Percentiles rank a stretch among this genome's conserved stretches.
phyloP scores from a whole-genome alignment of 176 grass and related monocot species.

The Lolium perenne region DNA sequence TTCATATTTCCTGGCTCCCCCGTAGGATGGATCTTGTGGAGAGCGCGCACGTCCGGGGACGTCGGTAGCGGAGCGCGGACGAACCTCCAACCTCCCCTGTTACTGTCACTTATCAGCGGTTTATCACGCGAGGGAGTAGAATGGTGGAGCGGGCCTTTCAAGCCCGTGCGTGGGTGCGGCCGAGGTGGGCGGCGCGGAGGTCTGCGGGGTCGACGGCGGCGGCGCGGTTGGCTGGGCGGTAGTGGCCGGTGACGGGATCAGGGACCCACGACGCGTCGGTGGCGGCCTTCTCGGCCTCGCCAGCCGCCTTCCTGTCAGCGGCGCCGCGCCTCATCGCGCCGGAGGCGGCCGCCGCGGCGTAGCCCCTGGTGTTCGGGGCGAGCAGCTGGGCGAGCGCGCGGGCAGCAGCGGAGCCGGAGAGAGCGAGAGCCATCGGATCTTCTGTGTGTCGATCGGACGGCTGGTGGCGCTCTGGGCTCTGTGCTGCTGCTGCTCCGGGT shows the following conservation, averaged over 20 bases:
- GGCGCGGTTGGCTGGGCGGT: conserved; percentile 57
- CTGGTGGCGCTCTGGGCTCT: conserved; percentile 24
- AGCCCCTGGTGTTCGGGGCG: conserved; percentile 42
- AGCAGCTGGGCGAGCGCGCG: conserved; percentile 44
- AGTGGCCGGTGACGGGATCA: conserved; percentile 75
- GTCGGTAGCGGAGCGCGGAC: not conserved
- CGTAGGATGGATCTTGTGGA: not conserved
- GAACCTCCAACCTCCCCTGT: not conserved
- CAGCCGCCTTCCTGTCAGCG: conserved; percentile 24
- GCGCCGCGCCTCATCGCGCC: conserved; percentile 42
- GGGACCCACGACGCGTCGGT: conserved; percentile 58
- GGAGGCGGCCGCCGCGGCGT: conserved; percentile 50
- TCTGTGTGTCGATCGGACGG: not conserved
- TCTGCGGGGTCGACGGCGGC: conserved; percentile 62
- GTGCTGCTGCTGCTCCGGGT: not conserved
- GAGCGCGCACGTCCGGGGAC: not conserved
- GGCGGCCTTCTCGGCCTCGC: conserved; percentile 45
- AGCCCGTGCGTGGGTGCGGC: conserved; percentile 40
- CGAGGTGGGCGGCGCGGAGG: conserved; percentile 66
- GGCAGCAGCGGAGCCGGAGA: conserved; percentile 44
- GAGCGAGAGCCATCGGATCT: conserved; percentile 66
- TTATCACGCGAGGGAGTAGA: not conserved
- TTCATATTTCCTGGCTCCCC: not conserved
- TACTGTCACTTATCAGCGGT: not conserved
- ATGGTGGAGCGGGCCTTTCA: not conserved